Evolutionary conservation across 164 flowering plant species (phyloP).

Genomic region (Macadamia tetraphylla): DNA sequence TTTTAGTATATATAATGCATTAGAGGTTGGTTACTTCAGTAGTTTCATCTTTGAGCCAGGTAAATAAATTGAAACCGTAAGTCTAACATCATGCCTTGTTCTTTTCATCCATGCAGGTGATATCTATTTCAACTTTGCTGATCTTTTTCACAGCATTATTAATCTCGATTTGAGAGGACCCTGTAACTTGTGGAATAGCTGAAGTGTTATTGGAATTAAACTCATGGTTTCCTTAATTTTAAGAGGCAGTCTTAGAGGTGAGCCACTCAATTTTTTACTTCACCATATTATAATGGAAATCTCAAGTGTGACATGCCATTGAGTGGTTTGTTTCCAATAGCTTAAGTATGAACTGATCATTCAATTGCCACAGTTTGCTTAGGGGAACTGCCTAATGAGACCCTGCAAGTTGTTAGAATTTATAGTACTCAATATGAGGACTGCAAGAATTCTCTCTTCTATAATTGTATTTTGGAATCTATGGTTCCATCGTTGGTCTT

Average conservation of each 20-base stretch:
- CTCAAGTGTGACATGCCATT: background rate
- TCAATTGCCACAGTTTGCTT: no score
- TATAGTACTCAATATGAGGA: background rate
- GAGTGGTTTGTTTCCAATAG: no score
- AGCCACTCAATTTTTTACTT: background rate
- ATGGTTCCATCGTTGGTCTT: conserved; percentile 14
- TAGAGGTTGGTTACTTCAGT: background rate
- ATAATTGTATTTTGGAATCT: background rate
- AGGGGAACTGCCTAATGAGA: no score
- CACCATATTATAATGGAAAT: background rate
- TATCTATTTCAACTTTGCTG: conserved; percentile 16
- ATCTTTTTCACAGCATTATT: conserved; percentile 18
- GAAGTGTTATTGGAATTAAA: conserved; percentile 1
- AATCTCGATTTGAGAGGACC: conserved; percentile 14
- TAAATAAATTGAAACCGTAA: background rate
- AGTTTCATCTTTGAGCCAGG: background rate
- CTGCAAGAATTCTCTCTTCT: background rate
- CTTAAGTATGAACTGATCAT: no score
- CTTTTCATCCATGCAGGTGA: conserved; percentile 24
- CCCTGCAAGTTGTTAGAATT: background rate
- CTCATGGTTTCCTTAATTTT: background rate
- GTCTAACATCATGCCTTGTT: background rate
- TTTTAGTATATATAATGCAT: background rate
- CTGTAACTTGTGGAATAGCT: background rate
- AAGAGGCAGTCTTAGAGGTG: conserved; percentile 7